Conservation (phyloP, 1,284 basidiomycete genomes). For the Moniliella sp. region DNA sequence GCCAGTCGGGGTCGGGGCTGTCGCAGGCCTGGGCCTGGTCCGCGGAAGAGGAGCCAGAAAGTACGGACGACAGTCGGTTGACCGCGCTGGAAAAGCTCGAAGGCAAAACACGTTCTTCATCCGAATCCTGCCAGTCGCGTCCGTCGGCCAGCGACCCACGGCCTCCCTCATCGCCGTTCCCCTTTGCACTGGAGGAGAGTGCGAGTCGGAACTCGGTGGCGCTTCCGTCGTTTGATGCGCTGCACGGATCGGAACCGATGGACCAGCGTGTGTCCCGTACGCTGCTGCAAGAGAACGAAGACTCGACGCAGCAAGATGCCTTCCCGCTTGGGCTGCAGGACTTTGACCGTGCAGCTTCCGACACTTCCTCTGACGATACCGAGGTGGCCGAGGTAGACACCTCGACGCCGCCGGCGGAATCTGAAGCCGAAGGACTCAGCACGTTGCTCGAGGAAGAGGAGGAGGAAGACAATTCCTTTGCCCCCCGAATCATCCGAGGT, state of each 20-base stretch:
- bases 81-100: conserved; percentile 26
- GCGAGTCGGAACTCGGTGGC: conserved; percentile 11
- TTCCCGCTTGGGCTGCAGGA: no score
- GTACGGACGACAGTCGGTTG: conserved; percentile 10
- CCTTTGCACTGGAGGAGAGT: no score
- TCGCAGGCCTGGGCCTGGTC: no score
- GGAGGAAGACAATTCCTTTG: conserved; percentile 16
- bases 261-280: conserved; percentile 4
- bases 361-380: no score
- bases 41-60: no score
- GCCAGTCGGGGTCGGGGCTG: neutral
- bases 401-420: neutral
- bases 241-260: conserved; percentile 10
- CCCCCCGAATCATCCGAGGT: no score
- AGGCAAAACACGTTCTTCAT: conserved; percentile 5
- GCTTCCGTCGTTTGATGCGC: conserved; percentile 18
- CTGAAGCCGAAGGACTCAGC: conserved; percentile 15
- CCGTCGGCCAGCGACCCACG: no score
- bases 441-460: conserved; percentile 26
- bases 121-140: neutral
- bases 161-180: no score
- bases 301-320: no score
- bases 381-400: no score
- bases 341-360: no score
- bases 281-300: conserved; percentile 7